Conservation (phyloP, 306 rosid species). For the Medicago lupulina region DNA sequence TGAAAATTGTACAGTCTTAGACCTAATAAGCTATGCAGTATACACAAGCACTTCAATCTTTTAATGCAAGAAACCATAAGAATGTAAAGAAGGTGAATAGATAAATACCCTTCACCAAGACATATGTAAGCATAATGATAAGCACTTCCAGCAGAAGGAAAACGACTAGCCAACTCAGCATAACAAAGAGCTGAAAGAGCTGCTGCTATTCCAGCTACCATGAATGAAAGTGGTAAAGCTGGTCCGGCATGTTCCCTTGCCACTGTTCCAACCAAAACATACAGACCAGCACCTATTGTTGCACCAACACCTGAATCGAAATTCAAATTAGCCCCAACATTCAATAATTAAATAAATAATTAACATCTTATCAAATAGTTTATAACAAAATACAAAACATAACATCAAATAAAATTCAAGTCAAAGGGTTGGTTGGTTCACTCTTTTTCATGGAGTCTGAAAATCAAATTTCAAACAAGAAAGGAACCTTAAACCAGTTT, state of each 20-base stretch:
- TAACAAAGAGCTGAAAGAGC: slow-evolving; percentile 94
- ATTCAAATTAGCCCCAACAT: background rate
- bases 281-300: slow-evolving; percentile 96
- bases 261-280: slow-evolving; percentile 93
- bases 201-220: slow-evolving; percentile 89
- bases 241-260: slow-evolving; percentile 95
- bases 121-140: slow-evolving; percentile 93
- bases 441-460: background rate
- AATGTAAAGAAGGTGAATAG: slow-evolving; percentile 23
- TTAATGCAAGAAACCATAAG: background rate
- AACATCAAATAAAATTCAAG: slow-evolving; percentile 2
- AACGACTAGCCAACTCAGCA: slow-evolving; percentile 92
- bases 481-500: background rate
- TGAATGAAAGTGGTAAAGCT: slow-evolving; percentile 79
- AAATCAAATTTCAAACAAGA: slow-evolving; percentile 26
- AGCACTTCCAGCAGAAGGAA: slow-evolving; percentile 99
- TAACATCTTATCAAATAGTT: background rate
- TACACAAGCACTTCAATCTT: too few relatives aligned
- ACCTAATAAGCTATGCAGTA: slow-evolving; percentile 61
- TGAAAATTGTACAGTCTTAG: slow-evolving; percentile 13
- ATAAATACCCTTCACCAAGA: slow-evolving; percentile 89
- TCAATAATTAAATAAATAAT: background rate
- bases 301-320: slow-evolving; percentile 79
- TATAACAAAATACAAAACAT: background rate
- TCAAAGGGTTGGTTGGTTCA: background rate